phyloP scores from a whole-genome alignment of 2,329 filamentous ascomycete genomes.

The Aureobasidium leucospermi region DNA sequence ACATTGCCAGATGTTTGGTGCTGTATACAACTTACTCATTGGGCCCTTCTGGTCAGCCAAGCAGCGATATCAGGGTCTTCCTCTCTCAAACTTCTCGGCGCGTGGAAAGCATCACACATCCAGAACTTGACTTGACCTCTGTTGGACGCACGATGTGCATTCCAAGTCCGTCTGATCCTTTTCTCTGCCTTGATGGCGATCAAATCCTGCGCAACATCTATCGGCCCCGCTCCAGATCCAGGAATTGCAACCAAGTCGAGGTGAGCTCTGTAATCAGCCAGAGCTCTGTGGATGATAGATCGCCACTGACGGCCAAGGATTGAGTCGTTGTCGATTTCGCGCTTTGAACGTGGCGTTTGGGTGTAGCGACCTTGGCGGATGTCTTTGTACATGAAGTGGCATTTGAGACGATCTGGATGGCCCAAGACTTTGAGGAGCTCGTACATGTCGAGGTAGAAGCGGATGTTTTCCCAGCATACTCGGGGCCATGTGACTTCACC shows the following conservation, averaged over 20 bases:
- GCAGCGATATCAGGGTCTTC: background rate
- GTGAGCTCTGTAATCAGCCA: background rate
- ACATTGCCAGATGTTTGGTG: too few relatives aligned
- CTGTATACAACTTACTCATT: too few relatives aligned
- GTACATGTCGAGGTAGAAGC: background rate
- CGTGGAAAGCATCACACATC: slow-evolving; percentile 3
- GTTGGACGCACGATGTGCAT: background rate
- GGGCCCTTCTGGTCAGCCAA: background rate
- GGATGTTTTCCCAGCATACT: background rate
- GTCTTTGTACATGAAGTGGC: background rate
- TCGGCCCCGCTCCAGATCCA: too few relatives aligned
- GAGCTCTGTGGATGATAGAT: background rate
- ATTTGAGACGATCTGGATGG: background rate
- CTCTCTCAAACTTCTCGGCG: background rate
- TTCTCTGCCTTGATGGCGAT: background rate
- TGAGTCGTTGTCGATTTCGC: background rate
- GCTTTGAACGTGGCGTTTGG: background rate
- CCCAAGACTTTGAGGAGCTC: background rate
- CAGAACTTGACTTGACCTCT: background rate
- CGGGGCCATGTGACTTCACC: background rate
- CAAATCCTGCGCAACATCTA: too few relatives aligned
- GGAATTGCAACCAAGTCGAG: background rate
- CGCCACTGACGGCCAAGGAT: background rate
- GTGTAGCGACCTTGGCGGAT: background rate
- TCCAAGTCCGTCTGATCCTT: background rate